Base-by-base conservation (phyloP, 768 basidiomycete genomes). In the Pulveroboletus sp. region DNA sequence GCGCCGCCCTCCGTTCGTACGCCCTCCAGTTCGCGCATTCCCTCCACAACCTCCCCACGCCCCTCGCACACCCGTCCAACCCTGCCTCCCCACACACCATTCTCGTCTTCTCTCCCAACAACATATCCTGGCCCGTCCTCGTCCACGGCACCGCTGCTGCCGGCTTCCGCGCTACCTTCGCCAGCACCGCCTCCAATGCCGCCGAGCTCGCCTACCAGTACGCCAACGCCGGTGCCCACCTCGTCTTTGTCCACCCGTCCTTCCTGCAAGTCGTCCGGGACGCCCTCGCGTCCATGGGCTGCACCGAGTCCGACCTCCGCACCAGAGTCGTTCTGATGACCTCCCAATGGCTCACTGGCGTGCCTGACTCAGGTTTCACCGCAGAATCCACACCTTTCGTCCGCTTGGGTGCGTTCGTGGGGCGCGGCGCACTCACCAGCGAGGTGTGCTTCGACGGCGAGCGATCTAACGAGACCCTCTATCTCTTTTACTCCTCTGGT, bases 191-290 rank as follows among this genome's bases (percentile, higher is more conserved):
- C 0, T 93, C 89, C 59, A 85, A 81, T 5, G 63, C 81, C 4
- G 61, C 69, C 8, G 92, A 94, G 61, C 76, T 93, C 0, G 74
- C 72, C 1, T 81, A 81, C 64, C 92, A 94, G 62, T 83, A 86
- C 50, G 68, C 54, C 12, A 82, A 93, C 60, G 83, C 83, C 45
- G 68, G 76, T 4, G 85, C 92, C 0, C 73, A 74, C 42, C 54
- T 85, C 17, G 63, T 92, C 22, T 79, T 91, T 47, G 74, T 78
- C 11, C 79, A 80, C 49, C 86, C 88, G n/a, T 71, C 78, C 0
- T 72, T 86, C 5, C 53, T 89, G 2, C 61, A 72, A 0, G 70
- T 76, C n/a, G 80, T 80, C 12, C 69, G 76, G 16, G 72, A 78
- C 26, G 83, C 85, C 65, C 75, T 92, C 43, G 68, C 70, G 30